Conservation (phyloP, 1,139 yeast species). For the Saccharomycopsis phalli region DNA sequence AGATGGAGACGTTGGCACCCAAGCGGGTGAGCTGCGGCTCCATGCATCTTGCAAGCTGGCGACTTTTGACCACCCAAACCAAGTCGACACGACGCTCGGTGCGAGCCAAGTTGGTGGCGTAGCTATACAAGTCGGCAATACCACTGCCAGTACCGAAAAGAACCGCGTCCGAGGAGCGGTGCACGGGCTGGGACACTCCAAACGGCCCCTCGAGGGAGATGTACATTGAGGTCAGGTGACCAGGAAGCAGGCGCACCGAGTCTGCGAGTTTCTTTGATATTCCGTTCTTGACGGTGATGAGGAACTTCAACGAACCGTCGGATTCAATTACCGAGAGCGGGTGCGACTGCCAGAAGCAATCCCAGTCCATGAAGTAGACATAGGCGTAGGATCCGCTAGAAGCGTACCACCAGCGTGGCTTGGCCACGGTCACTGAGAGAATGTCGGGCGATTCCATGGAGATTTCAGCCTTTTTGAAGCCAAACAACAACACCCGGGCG, state of each 20-base stretch:
- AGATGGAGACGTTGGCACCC: constrained; percentile 23
- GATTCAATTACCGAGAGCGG: constrained; percentile 39
- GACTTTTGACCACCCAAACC: constrained; percentile 44
- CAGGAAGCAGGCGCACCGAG: neutral
- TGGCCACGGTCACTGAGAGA: constrained; percentile 26
- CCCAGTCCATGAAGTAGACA: constrained; percentile 25
- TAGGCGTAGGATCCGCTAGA: constrained; percentile 38
- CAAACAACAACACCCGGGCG: constrained; percentile 40
- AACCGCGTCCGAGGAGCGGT: constrained; percentile 22
- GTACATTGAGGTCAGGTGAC: constrained; percentile 17
- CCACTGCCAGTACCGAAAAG: constrained; percentile 26
- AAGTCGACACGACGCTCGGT: constrained; percentile 31
- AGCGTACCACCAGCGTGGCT: constrained; percentile 25
- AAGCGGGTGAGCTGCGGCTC: constrained; percentile 33
- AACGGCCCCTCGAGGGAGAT: constrained; percentile 26
- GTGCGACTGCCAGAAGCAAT: constrained; percentile 43
- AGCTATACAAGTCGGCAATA: constrained; percentile 25
- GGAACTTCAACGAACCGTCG: constrained; percentile 22
- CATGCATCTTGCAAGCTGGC: constrained; percentile 42
- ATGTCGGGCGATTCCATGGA: constrained; percentile 40
- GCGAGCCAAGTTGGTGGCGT: constrained; percentile 21
- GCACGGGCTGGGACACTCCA: constrained; percentile 21
- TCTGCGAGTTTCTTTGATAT: constrained; percentile 20
- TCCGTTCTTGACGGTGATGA: constrained; percentile 26
- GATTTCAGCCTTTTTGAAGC: constrained; percentile 41